Evolutionary conservation across 805 yeast species (phyloP).

Genomic region (Lachancea sp.): DNA sequence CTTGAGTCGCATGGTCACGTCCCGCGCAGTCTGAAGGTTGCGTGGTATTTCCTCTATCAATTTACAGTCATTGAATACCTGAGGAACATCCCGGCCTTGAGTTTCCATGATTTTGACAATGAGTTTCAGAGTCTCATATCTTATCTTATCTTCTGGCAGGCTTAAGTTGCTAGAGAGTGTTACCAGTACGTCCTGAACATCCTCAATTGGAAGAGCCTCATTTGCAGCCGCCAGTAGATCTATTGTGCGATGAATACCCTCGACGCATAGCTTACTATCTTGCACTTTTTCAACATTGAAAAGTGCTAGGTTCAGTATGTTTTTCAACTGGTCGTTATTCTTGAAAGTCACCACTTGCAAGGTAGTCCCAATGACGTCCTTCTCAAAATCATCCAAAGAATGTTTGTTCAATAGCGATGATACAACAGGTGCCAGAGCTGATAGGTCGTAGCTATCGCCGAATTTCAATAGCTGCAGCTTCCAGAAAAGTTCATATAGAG

Average conservation of each 20-base stretch:
- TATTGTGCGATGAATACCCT: constrained; percentile 30
- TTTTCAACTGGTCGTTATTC: constrained; percentile 8
- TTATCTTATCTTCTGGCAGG: constrained; percentile 44
- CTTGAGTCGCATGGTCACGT: constrained; percentile 63
- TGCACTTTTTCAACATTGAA: constrained; percentile 24
- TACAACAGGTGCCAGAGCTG: constrained; percentile 6
- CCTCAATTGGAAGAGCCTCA: neutral
- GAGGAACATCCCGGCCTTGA: constrained; percentile 32
- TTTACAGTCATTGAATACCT: constrained; percentile 43
- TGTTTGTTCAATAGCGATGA: constrained; percentile 2
- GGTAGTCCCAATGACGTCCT: constrained; percentile 40
- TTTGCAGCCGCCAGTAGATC: neutral
- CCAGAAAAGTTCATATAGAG: constrained; percentile 45
- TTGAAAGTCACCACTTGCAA: constrained; percentile 32
- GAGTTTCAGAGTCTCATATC: constrained; percentile 48
- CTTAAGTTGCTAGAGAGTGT: constrained; percentile 35
- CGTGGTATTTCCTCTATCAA: constrained; percentile 69
- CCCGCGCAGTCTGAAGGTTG: constrained; percentile 64
- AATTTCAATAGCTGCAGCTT: constrained; percentile 39
- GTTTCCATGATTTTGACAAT: constrained; percentile 31
- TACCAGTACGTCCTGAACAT: neutral
- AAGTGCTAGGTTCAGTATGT: constrained; percentile 18
- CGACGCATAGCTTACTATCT: constrained; percentile 36
- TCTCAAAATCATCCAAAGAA: constrained; percentile 25
- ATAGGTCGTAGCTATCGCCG: constrained; percentile 28